Evolutionary conservation across 129 eudicot species (phyloP), one percentile per base, ranked within the genome.

Genomic region (Artemisia argyi): DNA sequence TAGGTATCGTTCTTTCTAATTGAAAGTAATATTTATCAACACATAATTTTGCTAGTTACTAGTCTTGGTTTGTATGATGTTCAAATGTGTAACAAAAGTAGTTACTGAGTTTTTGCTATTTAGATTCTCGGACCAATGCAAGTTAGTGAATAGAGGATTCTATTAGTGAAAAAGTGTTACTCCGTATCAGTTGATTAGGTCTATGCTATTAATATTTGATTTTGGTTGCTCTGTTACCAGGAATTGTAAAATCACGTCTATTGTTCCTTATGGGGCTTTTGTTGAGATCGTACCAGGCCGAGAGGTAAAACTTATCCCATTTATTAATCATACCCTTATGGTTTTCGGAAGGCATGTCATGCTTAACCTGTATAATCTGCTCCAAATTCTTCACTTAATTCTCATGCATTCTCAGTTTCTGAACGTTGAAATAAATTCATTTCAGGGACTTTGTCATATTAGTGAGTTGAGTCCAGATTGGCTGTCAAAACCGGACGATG

Each of bases 361-460:
- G 72, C 56, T 54, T 64, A 20, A n/a, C 35, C 42, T 51, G 19
- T 24, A 48, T 62, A 61, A 42, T 54, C 16, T 71, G 11, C 1
- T 60, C 65, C 3, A 60, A 59, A 20, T 59, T 5, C n/a, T 59
- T 60, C 4, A 60, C 13, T 22, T 26, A 60, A 19, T 13, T 9
- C 8, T 60, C 30, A 15, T 7, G 16, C 15, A 20, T 60, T 60
- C 14, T 60, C 65, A 60, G 65, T 20, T 18, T 47, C 32, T 73
- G 30, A 64, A 54, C 10, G 10, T 12, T 65, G 17, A 46, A 30
- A 66, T 0, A 7, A 49, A 14, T 50, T 13, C 32, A 8, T 56
- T 73, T 71, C 91, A 94, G 99, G 99, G 99, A 71, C 97, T 95
- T 48, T 95, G 97, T 86, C 99, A 95, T 83, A 82, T 95, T 71